Conservation (phyloP, 768 basidiomycete genomes). For the Lentinus tigrinus region DNA sequence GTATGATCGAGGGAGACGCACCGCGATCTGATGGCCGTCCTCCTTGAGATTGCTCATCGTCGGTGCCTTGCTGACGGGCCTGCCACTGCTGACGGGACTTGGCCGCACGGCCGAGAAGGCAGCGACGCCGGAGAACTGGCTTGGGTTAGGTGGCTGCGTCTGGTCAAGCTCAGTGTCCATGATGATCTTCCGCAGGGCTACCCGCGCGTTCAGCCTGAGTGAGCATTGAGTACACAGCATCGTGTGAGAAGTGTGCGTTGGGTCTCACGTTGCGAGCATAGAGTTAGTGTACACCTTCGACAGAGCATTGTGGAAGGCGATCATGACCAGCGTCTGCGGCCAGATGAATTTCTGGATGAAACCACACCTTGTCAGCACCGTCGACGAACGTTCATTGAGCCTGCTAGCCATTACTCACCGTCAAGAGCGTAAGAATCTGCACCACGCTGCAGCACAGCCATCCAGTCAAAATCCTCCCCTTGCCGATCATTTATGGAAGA, state of each 20-base stretch:
- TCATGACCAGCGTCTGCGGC: conserved; percentile 3
- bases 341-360: conserved; percentile 2
- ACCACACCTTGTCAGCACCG: neutral
- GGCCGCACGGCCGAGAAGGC: neutral
- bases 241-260: no score
- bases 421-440: neutral
- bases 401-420: neutral
- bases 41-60: no score
- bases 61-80: no score
- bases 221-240: neutral
- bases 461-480: neutral
- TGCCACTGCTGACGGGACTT: no score
- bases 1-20: neutral
- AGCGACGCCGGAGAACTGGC: neutral
- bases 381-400: neutral
- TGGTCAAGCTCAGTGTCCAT: neutral
- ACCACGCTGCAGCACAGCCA: neutral
- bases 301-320: conserved; percentile 8
- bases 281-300: conserved; percentile 12
- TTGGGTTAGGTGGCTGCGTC: neutral
- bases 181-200: conserved; percentile 4
- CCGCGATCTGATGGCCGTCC: neutral
- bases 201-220: conserved; percentile 5
- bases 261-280: conserved; percentile 16
- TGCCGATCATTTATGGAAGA: neutral